Evolutionary conservation across 805 yeast species (phyloP).

Genomic region (Vanderwaltozyma yarrowii): DNA sequence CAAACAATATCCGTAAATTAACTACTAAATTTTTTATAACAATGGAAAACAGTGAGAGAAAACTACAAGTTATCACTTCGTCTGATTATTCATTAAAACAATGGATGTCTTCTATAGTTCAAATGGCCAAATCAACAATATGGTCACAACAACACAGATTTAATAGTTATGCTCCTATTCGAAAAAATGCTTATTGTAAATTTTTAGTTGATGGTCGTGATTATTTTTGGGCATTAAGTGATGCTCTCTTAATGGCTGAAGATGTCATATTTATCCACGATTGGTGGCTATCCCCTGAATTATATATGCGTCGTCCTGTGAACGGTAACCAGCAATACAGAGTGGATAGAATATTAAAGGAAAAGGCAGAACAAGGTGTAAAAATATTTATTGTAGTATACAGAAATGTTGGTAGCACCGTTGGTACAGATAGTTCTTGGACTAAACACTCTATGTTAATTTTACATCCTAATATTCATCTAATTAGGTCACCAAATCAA

Average conservation of each 20-base stretch:
- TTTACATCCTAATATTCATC: constrained; percentile 76
- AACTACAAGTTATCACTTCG: constrained; percentile 58
- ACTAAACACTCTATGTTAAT: constrained; percentile 88
- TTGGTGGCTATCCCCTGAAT: constrained; percentile 97
- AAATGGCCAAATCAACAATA: constrained; percentile 54
- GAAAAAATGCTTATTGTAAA: constrained; percentile 80
- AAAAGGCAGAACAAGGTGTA: constrained; percentile 91
- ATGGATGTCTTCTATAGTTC: constrained; percentile 68
- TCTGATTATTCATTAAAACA: constrained; percentile 52
- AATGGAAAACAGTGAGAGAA: constrained; percentile 68
- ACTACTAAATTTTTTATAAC: constrained; percentile 47
- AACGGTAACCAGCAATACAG: constrained; percentile 93
- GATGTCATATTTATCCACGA: constrained; percentile 93
- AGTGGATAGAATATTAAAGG: constrained; percentile 73
- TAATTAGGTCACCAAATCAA: constrained; percentile 92
- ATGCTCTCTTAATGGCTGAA: constrained; percentile 85
- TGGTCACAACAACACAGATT: constrained; percentile 77
- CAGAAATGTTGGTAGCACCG: constrained; percentile 87
- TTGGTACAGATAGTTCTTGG: constrained; percentile 88
- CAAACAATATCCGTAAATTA: constrained; percentile 29
- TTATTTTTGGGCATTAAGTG: constrained; percentile 90
- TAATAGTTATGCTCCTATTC: constrained; percentile 84
- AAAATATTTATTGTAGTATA: constrained; percentile 86
- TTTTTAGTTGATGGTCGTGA: constrained; percentile 97
- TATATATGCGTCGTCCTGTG: constrained; percentile 87